These are phyloP conservation scores for Cicer judaicum DNA, from an alignment of 306 rosid species.

Conservation along the genomic window DNA sequence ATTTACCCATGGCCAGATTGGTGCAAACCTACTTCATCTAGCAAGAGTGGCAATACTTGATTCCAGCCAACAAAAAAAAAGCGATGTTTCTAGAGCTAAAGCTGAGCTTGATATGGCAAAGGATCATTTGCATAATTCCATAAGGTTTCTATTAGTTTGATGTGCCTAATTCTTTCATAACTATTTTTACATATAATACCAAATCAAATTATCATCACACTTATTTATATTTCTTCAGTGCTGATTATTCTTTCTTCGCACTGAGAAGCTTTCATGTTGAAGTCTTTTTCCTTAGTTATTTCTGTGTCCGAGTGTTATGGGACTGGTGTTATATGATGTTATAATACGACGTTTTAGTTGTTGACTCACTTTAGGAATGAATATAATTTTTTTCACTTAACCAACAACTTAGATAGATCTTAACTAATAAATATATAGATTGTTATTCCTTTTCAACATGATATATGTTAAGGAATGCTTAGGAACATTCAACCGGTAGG, in stretches of 20 bases:
- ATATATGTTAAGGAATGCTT: slow-evolving; percentile 15
- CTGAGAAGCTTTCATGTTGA: not conserved
- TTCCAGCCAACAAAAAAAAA: slow-evolving; percentile 49
- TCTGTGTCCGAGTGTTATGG: not conserved
- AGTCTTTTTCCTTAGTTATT: not conserved
- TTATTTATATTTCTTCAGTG: slow-evolving; percentile 11
- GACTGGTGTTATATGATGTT: too few relatives aligned
- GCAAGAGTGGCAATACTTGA: slow-evolving; percentile 69
- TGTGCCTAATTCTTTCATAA: slow-evolving; percentile 9
- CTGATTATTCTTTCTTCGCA: slow-evolving; percentile 18
- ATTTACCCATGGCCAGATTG: slow-evolving; percentile 58
- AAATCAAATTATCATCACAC: not conserved
- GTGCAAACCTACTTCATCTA: slow-evolving; percentile 78
- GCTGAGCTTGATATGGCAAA: slow-evolving; percentile 69
- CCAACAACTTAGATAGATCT: not conserved
- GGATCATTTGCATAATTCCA: slow-evolving; percentile 58
- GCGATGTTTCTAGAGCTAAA: slow-evolving; percentile 55
- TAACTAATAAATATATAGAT: not conserved
- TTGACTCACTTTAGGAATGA: slow-evolving; percentile 25
- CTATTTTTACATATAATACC: slow-evolving; percentile 28
- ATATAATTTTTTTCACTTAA: not conserved
- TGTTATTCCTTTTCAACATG: not conserved
- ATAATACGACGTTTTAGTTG: not conserved
- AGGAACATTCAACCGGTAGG: not conserved
- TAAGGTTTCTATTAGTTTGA: slow-evolving; percentile 57